Evolutionary conservation across 2,329 filamentous ascomycete genomes (phyloP).

Genomic region (Botrytis galanthina): DNA sequence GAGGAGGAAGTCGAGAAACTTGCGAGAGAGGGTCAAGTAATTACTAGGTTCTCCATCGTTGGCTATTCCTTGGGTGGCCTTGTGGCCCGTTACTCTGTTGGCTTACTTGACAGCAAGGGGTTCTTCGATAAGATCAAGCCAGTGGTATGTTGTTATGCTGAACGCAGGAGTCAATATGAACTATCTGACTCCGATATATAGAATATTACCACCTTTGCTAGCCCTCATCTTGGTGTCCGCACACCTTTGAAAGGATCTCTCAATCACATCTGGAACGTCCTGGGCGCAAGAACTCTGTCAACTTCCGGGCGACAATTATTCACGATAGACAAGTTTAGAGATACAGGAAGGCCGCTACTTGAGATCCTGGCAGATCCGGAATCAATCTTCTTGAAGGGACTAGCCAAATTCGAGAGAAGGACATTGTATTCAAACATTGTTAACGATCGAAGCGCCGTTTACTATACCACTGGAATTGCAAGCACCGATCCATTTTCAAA

Average conservation of each 20-base stretch:
- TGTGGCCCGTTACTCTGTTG: constrained; percentile 81
- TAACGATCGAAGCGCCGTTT: constrained; percentile 79
- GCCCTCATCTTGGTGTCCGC: constrained; percentile 76
- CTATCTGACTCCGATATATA: constrained; percentile 36
- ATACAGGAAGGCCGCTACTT: constrained; percentile 77
- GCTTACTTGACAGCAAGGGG: constrained; percentile 77
- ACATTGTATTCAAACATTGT: constrained; percentile 82
- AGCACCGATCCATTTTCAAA: constrained; percentile 75
- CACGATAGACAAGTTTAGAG: constrained; percentile 78
- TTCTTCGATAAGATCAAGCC: constrained; percentile 77
- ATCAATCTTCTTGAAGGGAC: constrained; percentile 79
- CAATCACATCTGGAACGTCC: constrained; percentile 73
- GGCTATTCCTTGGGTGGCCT: constrained; percentile 90
- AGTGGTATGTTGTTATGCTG: constrained; percentile 50
- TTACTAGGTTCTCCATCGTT: constrained; percentile 80
- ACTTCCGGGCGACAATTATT: constrained; percentile 86
- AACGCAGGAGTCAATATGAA: not conserved
- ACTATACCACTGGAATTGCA: constrained; percentile 78
- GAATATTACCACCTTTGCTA: constrained; percentile 93
- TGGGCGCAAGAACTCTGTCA: constrained; percentile 78
- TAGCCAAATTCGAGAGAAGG: constrained; percentile 72
- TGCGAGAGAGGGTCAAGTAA: constrained; percentile 61
- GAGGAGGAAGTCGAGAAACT: constrained; percentile 60
- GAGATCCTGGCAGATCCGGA: constrained; percentile 77
- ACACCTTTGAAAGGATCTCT: constrained; percentile 65